Evolutionary conservation across 2,329 filamentous ascomycete genomes (phyloP), one percentile per base, ranked within the genome.

Genomic region (Cadophora malorum): DNA sequence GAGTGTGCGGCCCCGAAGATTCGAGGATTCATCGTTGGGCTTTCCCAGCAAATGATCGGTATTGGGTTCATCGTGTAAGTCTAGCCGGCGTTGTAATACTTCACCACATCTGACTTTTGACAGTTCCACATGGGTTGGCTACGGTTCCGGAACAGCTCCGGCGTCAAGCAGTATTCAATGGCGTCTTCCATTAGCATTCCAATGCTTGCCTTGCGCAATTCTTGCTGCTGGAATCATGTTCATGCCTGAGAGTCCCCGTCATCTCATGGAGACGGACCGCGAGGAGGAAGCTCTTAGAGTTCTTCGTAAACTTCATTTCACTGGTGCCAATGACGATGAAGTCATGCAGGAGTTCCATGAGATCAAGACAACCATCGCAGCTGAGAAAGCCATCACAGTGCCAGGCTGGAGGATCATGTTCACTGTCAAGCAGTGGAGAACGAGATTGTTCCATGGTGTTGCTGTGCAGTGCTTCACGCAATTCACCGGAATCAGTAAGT

Each of bases 201-300:
- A 95, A 79, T 81, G 90, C 63, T 78, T 91, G 9, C 92, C 91
- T 0, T 91, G 90, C 28, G 81, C 86, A 14, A 71, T 75, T 19
- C 80, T 88, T 2, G 91, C 86, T 8, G 76, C 86, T 0, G 83
- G 93, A 60, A 94, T 95, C 70, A 80, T 88, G 72, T 75, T 90
- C 38, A 93, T 95, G 41, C 91, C 91, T 0, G 92, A 95, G 78
- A 88, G 84, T 6, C 86, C 86, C 16, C 69, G 90, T 66, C 95
- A 92, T 91, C 86, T 95, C 47, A 91, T 94, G 74, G 90, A 91
- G 73, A 85, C 93, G 72, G 87, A 87, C 67, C 83, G 83, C n/a
- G 77, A 83, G 25, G 89, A 91, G 0, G 79, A 90, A 65, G 91
- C 90, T 2, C 83, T 93, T 9, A 76, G 80, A 59, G 91, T 89